Percentiles rank a stretch among this genome's conserved stretches.
These are phyloP conservation scores for Barnettozyma sucrosica DNA, from an alignment of 805 yeast genomes.

Conservation along the genomic window DNA sequence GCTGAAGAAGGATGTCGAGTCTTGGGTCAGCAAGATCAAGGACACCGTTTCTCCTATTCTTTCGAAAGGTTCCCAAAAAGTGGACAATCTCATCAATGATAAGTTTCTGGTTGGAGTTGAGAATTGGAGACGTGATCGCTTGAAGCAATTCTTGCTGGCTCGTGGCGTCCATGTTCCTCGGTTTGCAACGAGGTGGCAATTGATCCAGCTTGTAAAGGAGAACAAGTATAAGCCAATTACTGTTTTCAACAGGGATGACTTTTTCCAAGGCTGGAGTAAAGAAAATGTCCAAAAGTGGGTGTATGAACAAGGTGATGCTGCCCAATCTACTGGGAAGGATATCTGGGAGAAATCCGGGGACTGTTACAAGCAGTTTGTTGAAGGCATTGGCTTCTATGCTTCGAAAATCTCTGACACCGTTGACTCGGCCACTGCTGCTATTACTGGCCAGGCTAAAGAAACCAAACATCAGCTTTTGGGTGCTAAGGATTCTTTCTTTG, in stretches of 20 bases:
- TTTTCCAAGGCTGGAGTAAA: conserved; percentile 35
- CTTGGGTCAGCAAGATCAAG: conserved; percentile 30
- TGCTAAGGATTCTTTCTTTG: conserved; percentile 26
- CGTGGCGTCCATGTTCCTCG: conserved; percentile 36
- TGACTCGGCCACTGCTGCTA: conserved; percentile 13
- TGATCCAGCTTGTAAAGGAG: conserved; percentile 35
- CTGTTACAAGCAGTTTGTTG: conserved; percentile 17
- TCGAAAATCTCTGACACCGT: conserved; percentile 11
- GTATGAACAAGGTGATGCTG: conserved; percentile 26
- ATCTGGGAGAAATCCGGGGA: conserved; percentile 22
- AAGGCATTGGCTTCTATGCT: conserved; percentile 11
- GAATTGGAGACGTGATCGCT: conserved; percentile 41
- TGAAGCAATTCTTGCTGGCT: conserved; percentile 35
- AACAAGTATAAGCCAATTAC: conserved; percentile 33
- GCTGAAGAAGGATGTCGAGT: conserved; percentile 34
- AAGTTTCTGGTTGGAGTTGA: conserved; percentile 42
- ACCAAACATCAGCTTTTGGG: conserved; percentile 9
- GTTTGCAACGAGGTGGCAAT: conserved; percentile 35
- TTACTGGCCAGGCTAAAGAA: conserved; percentile 7
- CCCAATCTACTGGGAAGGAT: conserved; percentile 18
- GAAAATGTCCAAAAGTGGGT: conserved; percentile 38
- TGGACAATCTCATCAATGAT: conserved; percentile 35
- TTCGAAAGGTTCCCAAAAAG: conserved; percentile 28
- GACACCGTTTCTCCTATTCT: conserved; percentile 31
- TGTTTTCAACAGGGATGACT: conserved; percentile 25